These are phyloP conservation scores for Eutypella sp. DNA, from an alignment of 2,329 filamentous ascomycete genomes.

Conservation along the genomic window DNA sequence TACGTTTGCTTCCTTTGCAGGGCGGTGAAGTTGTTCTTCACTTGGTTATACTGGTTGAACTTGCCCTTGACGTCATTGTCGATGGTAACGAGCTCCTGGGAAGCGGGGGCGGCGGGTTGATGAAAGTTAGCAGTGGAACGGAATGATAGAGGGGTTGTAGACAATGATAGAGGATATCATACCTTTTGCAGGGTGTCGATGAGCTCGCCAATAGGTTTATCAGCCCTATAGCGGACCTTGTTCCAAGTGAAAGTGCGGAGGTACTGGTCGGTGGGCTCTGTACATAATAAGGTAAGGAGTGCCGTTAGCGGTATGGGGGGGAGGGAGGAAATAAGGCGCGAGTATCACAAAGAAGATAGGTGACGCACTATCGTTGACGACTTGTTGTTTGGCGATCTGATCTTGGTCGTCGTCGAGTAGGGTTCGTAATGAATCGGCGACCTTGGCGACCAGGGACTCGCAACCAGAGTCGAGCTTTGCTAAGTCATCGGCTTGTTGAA, in stretches of 20 bases:
- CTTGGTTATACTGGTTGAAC: slow-evolving; percentile 87
- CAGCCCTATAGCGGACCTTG: slow-evolving; percentile 92
- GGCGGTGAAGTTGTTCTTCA: slow-evolving; percentile 77
- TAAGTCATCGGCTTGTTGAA: slow-evolving; percentile 94
- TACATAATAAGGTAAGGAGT: too few species aligned
- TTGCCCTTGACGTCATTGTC: slow-evolving; percentile 96
- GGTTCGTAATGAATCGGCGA: slow-evolving; percentile 76
- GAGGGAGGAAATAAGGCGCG: slow-evolving; percentile 6
- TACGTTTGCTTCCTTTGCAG: slow-evolving; percentile 86
- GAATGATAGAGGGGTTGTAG: too few species aligned
- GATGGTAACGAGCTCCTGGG: slow-evolving; percentile 78
- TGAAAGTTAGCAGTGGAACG: too few species aligned
- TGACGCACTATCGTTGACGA: slow-evolving; percentile 82
- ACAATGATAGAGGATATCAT: slow-evolving; percentile 1
- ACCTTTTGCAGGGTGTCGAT: slow-evolving; percentile 88
- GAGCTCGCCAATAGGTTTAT: slow-evolving; percentile 83
- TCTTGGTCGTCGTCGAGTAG: slow-evolving; percentile 81
- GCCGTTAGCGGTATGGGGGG: slow-evolving; percentile 18
- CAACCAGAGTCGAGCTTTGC: slow-evolving; percentile 79
- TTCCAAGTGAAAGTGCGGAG: slow-evolving; percentile 90
- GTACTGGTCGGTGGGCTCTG: slow-evolving; percentile 95
- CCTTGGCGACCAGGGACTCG: slow-evolving; percentile 78
- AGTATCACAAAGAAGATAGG: background rate
- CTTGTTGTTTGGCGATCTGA: slow-evolving; percentile 81
- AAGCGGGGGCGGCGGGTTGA: background rate